Evolutionary conservation across 768 basidiomycete genomes (phyloP).

Genomic region (Mycena filopes): DNA sequence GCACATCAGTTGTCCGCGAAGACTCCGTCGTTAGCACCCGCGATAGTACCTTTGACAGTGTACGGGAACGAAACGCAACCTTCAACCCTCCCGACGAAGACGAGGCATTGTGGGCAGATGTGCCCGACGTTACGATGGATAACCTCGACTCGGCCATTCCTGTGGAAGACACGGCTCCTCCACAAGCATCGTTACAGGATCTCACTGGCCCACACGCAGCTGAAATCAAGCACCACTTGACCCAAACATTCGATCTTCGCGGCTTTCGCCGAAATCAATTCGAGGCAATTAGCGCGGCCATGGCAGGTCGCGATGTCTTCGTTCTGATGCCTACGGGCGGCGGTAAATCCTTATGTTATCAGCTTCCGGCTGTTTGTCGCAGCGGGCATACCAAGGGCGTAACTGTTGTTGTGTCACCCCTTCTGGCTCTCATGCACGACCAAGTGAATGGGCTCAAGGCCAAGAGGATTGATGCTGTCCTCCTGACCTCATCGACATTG

Average conservation of each 20-base stretch:
- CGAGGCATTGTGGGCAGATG: slow-evolving; percentile 57
- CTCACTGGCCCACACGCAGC: slow-evolving; percentile 31
- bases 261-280: slow-evolving; percentile 87
- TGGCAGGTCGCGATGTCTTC: slow-evolving; percentile 88
- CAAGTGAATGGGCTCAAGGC: slow-evolving; percentile 77
- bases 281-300: slow-evolving; percentile 82
- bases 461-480: slow-evolving; percentile 76
- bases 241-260: slow-evolving; percentile 68
- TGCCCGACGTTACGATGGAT: slow-evolving; percentile 54
- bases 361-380: slow-evolving; percentile 88
- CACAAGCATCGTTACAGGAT: slow-evolving; percentile 19
- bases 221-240: slow-evolving; percentile 68
- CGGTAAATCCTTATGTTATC: slow-evolving; percentile 89
- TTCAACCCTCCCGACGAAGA: slow-evolving; percentile 46
- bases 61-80: slow-evolving; percentile 15
- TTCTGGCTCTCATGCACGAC: slow-evolving; percentile 89
- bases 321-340: slow-evolving; percentile 98
- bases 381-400: slow-evolving; percentile 80
- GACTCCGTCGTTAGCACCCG: slow-evolving; percentile 2
- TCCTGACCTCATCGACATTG: slow-evolving; percentile 69
- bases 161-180: slow-evolving; percentile 27
- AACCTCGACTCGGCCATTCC: slow-evolving; percentile 35
- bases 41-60: slow-evolving; percentile 8
- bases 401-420: slow-evolving; percentile 90
- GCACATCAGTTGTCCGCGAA: not conserved